Evolutionary conservation across 345 rosid species (phyloP), one percentile per base, ranked within the genome.

Genomic region (Euclidium syriacum): DNA sequence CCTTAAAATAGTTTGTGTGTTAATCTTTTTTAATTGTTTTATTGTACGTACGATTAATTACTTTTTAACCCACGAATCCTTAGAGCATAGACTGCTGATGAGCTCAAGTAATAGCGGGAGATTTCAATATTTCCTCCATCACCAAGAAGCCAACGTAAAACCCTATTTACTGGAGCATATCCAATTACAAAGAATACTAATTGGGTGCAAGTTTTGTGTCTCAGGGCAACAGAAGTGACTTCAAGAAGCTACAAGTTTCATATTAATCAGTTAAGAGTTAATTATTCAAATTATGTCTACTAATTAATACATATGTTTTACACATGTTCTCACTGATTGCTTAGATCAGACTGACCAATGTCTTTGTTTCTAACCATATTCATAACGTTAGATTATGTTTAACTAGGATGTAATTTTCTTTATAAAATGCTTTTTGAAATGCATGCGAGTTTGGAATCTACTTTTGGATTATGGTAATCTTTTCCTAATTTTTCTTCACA

Each of bases 31-130:
- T 17, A 38, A 8, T 38, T 38, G n/a, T n/a, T n/a, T n/a, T n/a
- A n/a, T n/a, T n/a, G n/a, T n/a, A n/a, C n/a, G n/a, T n/a, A n/a
- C n/a, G n/a, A n/a, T n/a, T n/a, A n/a, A n/a, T n/a, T n/a, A n/a
- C 4, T 12, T 7, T 35, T 48, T 49, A 25, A 51, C 7, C 42
- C 42, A 22, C 53, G 33, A 59, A 30, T 43, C 11, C 22, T 5
- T 72, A 40, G 86, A 82, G 74, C 90, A 87, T 19, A 78, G 77
- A 51, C 85, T 72, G 26, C 62, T 67, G 26, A 80, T 79, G 66
- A 82, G 80, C 49, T 58, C 70, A 0, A 36, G 73, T 60, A 10
- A 6, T 8, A 76, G 56, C 51, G 77, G 74, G 51, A 77, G 81
- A 64, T 75, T 73, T 58, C 84, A 0, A 54, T 81, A 24, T 68